phyloP scores from a whole-genome alignment of 371 early-diverging fungal genomes.

The Mortierella sp. region DNA sequence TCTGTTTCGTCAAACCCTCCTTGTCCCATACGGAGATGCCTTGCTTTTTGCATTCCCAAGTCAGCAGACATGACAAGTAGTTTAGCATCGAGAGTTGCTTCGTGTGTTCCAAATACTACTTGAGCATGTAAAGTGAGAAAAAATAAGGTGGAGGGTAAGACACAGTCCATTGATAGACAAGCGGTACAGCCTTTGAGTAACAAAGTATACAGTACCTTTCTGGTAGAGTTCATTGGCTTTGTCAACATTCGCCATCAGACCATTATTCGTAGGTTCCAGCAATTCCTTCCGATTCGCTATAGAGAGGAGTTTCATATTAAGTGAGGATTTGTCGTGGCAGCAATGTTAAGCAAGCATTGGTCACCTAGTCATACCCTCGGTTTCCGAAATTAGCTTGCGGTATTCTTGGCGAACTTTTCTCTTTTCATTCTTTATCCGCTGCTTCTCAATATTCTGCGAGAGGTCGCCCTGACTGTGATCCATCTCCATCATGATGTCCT shows the following conservation, averaged over 20 bases:
- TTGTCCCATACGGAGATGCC: slow-evolving; percentile 77
- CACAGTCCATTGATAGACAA: neutral
- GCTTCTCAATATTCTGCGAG: slow-evolving; percentile 4
- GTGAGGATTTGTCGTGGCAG: too few relatives aligned
- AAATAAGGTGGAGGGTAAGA: neutral
- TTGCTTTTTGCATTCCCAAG: slow-evolving; percentile 81
- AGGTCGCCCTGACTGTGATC: slow-evolving; percentile 1
- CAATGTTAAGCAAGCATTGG: too few relatives aligned
- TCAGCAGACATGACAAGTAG: slow-evolving; percentile 81
- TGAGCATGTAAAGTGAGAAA: neutral
- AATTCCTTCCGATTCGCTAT: slow-evolving; percentile 63
- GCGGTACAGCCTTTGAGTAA: neutral
- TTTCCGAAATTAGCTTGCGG: slow-evolving; percentile 62
- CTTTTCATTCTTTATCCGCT: slow-evolving; percentile 65
- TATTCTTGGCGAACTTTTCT: slow-evolving; percentile 64
- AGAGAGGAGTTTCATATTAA: neutral
- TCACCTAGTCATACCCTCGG: slow-evolving; percentile 63
- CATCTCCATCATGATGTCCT: slow-evolving; percentile 13
- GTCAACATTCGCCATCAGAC: slow-evolving; percentile 62
- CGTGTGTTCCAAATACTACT: slow-evolving; percentile 80
- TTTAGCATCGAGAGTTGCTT: slow-evolving; percentile 90
- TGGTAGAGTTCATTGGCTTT: slow-evolving; percentile 70
- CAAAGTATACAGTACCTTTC: slow-evolving; percentile 53
- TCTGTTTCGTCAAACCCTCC: slow-evolving; percentile 80
- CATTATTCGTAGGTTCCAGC: slow-evolving; percentile 60